Conservation (phyloP, 495 filamentous ascomycete species). For the Aspergillus steynii region DNA sequence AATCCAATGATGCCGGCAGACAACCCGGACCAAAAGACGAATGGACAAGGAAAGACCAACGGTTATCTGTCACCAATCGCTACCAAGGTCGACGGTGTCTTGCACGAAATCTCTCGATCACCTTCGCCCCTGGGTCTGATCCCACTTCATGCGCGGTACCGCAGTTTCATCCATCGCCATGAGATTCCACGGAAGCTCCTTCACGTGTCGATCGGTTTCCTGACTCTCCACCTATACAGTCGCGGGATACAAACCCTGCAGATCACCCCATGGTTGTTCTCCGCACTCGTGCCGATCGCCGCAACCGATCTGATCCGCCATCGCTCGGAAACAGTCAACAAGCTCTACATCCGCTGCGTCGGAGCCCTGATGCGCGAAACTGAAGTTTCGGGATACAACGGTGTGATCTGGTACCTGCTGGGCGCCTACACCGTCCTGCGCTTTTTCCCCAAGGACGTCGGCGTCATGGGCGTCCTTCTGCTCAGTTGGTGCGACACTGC, state of each 20-base stretch:
- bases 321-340: slow-evolving; percentile 76
- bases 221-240: slow-evolving; percentile 80
- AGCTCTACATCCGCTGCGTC: slow-evolving; percentile 77
- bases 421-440: slow-evolving; percentile 83
- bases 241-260: slow-evolving; percentile 67
- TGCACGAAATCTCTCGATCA: slow-evolving; percentile 78
- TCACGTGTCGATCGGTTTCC: slow-evolving; percentile 93
- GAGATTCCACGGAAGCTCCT: slow-evolving; percentile 49
- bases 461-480: slow-evolving; percentile 81
- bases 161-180: slow-evolving; percentile 52
- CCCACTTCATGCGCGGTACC: slow-evolving; percentile 72
- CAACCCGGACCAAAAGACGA: slow-evolving; percentile 36
- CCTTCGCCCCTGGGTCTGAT: slow-evolving; percentile 93
- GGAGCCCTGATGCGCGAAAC: slow-evolving; percentile 96
- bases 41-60: slow-evolving; percentile 50
- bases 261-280: slow-evolving; percentile 81
- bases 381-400: slow-evolving; percentile 90
- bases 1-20: slow-evolving; percentile 45
- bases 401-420: slow-evolving; percentile 93
- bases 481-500: slow-evolving; percentile 98
- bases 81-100: slow-evolving; percentile 51
- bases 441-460: slow-evolving; percentile 94
- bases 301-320: slow-evolving; percentile 81
- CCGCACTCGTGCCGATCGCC: slow-evolving; percentile 84
- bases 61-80: slow-evolving; percentile 70